Evolutionary conservation across 2,329 filamentous ascomycete species (phyloP), one percentile per base, ranked within the genome.

Genomic region (Colletotrichum camelliae): DNA sequence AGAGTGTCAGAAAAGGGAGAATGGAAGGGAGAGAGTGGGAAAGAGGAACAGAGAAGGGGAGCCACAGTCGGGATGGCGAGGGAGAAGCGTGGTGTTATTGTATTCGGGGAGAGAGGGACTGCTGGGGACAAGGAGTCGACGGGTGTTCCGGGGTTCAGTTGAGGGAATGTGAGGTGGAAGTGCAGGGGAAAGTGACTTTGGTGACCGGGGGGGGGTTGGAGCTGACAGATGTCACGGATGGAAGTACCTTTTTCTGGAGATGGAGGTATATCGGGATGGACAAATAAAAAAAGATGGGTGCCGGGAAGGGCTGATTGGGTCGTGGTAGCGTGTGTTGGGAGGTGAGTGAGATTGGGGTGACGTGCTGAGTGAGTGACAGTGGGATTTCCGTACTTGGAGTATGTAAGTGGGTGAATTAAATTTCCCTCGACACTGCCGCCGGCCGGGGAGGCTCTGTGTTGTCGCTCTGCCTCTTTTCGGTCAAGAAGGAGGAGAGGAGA

Each of bases 1-100:
- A 52, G 15, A 60, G 58, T 58, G 43, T 75, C 64, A 75, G 73
- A 68, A 68, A 73, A 39, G 64, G 73, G 64, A 73, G 73, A 75
- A 73, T 75, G 74, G 66, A 70, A 74, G 71, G 72, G 74, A 76
- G 74, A 70, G 43, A 74, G 60, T 74, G 71, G 24, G 71, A 74
- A 65, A 61, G 60, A 75, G 66, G 74, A 75, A 62, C 35, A 69
- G 13, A 62, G 58, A 52, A 37, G 71, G 29, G 29, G 35, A 33
- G 15, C 24, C 31, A 12, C 6, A 5, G 48, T 16, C 39, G 31
- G 29, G 43, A 64, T 24, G 55, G 21, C 6, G 73, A 31, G 67
- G 73, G 73, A 58, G 33, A 21, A 31, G 35, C 29, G 67, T 68
- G 70, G 69, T 75, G 61, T 75, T 75, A 75, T 73, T 75, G 73